Percentiles rank a stretch among this genome's conserved stretches.
phyloP scores from a whole-genome alignment of 1,139 yeast genomes.

The Hyphopichia khmerensis region DNA sequence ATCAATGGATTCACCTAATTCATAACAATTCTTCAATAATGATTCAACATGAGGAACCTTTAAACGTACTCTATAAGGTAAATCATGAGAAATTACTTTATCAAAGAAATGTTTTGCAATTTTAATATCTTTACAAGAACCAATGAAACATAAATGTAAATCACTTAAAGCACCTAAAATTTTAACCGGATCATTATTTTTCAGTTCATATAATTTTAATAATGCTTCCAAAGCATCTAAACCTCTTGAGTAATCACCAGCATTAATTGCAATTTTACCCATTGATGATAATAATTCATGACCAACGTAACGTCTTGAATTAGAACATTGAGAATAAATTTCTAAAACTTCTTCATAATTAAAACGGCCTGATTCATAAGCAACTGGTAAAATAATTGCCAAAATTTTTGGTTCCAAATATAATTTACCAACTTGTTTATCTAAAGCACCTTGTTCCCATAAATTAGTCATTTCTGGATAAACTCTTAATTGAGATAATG shows the following conservation, averaged over 20 bases:
- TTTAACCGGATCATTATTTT: conserved; percentile 7
- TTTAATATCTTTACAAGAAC: conserved; percentile 70
- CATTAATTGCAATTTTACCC: conserved; percentile 41
- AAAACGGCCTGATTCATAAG: conserved; percentile 60
- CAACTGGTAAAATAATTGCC: conserved; percentile 69
- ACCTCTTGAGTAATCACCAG: conserved; percentile 40
- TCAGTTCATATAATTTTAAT: conserved; percentile 26
- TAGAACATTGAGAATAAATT: conserved; percentile 36
- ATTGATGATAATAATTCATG: conserved; percentile 34
- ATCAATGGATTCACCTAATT: conserved; percentile 55
- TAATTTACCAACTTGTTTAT: conserved; percentile 23
- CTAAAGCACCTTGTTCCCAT: conserved; percentile 47
- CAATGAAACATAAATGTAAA: conserved; percentile 78
- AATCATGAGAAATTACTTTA: conserved; percentile 62
- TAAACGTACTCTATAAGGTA: conserved; percentile 70
- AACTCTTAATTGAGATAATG: conserved; percentile 38
- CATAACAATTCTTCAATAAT: conserved; percentile 63
- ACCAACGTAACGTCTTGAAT: conserved; percentile 16
- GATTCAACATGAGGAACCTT: conserved; percentile 77
- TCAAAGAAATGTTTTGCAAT: conserved; percentile 74
- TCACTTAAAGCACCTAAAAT: conserved; percentile 40
- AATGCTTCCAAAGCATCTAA: conserved; percentile 42
- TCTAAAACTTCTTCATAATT: conserved; percentile 55
- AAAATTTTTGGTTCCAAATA: conserved; percentile 58
- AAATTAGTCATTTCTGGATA: conserved; percentile 34